Conservation (phyloP, 1,284 basidiomycete species). For the Ceratobasidium sp. region DNA sequence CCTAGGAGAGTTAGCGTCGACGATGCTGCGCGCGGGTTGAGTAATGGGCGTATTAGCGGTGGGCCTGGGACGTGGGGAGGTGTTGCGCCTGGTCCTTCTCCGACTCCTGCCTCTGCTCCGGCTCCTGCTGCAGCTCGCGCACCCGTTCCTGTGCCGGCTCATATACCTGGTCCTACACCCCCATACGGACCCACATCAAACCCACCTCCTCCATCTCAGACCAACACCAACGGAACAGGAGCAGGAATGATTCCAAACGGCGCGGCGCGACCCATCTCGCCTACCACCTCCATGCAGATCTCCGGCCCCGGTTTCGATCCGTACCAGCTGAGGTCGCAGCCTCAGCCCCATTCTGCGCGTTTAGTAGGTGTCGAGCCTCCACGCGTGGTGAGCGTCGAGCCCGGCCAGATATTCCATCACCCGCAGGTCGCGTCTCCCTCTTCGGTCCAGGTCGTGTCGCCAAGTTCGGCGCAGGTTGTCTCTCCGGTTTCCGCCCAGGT, state of each 20-base stretch:
- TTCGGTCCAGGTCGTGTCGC: not conserved
- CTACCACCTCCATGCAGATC: not conserved
- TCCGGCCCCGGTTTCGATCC: slow-evolving; percentile 18
- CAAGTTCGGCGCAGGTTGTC: no score
- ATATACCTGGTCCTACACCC: not conserved
- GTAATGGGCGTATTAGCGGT: not conserved
- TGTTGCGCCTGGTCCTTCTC: slow-evolving; percentile 4
- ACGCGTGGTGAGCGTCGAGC: slow-evolving; percentile 16
- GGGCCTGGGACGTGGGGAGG: slow-evolving; percentile 46
- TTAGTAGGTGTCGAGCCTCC: not conserved
- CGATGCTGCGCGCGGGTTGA: not conserved
- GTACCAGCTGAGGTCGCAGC: no score
- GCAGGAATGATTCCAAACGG: slow-evolving; percentile 15
- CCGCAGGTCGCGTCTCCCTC: not conserved
- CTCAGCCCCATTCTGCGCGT: no score
- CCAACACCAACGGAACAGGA: no score
- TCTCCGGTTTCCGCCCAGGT: no score
- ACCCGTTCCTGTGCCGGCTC: no score
- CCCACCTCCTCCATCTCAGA: slow-evolving; percentile 7
- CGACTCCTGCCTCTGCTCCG: no score
- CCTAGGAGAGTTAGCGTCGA: slow-evolving; percentile 10
- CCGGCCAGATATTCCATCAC: slow-evolving; percentile 40
- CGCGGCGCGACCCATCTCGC: slow-evolving; percentile 7
- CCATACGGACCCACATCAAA: slow-evolving; percentile 6
- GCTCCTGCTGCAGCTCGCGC: no score